Conservation (phyloP, 805 yeast genomes). For the Sporopachydermia lactativora region DNA sequence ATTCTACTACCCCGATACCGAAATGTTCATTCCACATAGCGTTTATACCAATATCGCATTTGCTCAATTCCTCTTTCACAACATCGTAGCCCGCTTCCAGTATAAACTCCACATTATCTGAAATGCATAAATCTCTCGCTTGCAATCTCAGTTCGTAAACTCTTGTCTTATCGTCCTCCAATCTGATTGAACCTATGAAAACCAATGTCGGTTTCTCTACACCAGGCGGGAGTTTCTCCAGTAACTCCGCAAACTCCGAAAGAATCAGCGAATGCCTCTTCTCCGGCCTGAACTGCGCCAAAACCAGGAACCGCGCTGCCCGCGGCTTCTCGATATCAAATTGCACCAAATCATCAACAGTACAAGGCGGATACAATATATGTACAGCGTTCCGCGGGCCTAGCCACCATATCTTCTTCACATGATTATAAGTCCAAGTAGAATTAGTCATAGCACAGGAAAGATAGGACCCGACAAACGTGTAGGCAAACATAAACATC, state of each 20-base stretch:
- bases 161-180: conserved; percentile 44
- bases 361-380: conserved; percentile 82
- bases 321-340: conserved; percentile 8
- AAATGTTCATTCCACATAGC: conserved; percentile 99
- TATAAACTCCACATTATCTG: conserved; percentile 33
- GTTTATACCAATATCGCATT: conserved; percentile 66
- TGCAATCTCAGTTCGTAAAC: conserved; percentile 34
- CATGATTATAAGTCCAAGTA: conserved; percentile 82
- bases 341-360: conserved; percentile 39
- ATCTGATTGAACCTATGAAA: conserved; percentile 76
- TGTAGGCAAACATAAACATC: conserved; percentile 46
- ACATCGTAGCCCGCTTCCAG: conserved; percentile 62
- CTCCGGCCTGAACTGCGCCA: conserved; percentile 94
- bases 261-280: conserved; percentile 73
- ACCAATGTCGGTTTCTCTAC: conserved; percentile 38
- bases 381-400: conserved; percentile 22
- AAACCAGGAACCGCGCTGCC: conserved; percentile 35
- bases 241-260: conserved; percentile 43
- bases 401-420: conserved; percentile 46
- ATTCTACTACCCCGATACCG: conserved; percentile 95
- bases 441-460: conserved; percentile 66
- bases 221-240: conserved; percentile 15
- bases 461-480: conserved; percentile 50
- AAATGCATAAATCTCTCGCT: conserved; percentile 30
- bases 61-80: conserved; percentile 38